These are phyloP conservation scores for Solanum pennellii DNA, from an alignment of 257 asterid species.

Conservation along the genomic window DNA sequence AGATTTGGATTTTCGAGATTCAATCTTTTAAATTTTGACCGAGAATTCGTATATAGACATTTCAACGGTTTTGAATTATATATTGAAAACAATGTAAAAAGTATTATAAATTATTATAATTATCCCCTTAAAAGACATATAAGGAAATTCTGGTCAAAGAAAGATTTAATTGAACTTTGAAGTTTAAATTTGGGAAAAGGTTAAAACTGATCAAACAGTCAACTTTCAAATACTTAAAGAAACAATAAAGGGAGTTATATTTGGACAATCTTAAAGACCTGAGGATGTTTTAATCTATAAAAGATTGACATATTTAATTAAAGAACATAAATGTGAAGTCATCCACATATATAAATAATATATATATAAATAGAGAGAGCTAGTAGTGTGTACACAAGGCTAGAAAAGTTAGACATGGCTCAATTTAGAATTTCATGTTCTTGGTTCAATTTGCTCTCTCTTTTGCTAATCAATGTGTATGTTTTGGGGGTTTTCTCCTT, in stretches of 20 bases:
- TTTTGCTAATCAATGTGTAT: conserved; percentile 11
- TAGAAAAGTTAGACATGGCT: conserved; percentile 2
- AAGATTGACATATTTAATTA: neutral
- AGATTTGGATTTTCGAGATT: neutral
- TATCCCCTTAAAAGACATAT: neutral
- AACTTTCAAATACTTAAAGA: neutral
- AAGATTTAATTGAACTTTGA: neutral
- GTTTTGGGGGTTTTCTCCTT: neutral
- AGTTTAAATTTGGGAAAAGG: neutral
- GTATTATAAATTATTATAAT: neutral
- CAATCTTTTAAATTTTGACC: neutral
- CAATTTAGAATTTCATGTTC: neutral
- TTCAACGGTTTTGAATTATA: no score
- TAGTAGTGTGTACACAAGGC: neutral
- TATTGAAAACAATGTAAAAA: no score
- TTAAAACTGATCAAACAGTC: neutral
- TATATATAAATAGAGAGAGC: neutral
- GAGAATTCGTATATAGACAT: neutral
- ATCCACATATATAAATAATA: neutral
- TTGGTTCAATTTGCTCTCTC: neutral
- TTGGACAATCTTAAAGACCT: neutral
- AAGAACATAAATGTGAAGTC: neutral
- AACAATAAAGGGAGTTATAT: neutral
- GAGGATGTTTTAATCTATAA: neutral
- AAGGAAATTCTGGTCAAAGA: neutral